Percentiles rank a stretch among this genome's conserved stretches.
phyloP scores from a whole-genome alignment of 176 grass and related monocot species.

The Lolium perenne region DNA sequence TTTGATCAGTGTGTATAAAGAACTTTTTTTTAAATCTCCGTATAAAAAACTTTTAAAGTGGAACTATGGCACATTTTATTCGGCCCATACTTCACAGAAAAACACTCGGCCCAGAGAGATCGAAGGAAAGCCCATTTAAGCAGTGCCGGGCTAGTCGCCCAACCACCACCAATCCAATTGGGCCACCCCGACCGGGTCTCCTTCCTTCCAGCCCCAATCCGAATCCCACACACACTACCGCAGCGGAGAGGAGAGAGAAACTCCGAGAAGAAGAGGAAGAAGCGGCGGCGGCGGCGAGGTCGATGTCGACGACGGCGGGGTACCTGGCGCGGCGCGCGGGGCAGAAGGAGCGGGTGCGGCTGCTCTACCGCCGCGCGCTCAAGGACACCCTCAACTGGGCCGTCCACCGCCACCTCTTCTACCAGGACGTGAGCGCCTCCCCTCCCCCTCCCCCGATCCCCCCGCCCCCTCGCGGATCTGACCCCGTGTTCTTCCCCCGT shows the following conservation, averaged over 20 bases:
- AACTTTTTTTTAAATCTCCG: no score
- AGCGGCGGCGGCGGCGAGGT: slow-evolving; percentile 43
- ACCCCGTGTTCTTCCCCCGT: slow-evolving; percentile 19
- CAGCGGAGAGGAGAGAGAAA: slow-evolving; percentile 35
- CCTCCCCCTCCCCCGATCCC: slow-evolving; percentile 21
- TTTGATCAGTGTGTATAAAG: no score
- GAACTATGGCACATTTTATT: background rate
- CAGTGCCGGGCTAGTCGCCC: background rate
- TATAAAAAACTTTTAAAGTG: no score
- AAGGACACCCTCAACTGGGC: slow-evolving; percentile 99
- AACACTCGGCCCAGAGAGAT: background rate
- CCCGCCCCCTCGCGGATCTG: slow-evolving; percentile 34
- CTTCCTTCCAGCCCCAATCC: slow-evolving; percentile 11
- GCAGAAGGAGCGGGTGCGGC: slow-evolving; percentile 93
- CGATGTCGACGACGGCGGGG: slow-evolving; percentile 71
- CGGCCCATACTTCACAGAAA: background rate
- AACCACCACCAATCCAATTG: background rate
- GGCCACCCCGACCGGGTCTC: background rate
- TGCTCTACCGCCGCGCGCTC: slow-evolving; percentile 87
- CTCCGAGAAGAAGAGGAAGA: slow-evolving; percentile 18
- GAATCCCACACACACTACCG: background rate
- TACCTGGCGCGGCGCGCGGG: slow-evolving; percentile 77
- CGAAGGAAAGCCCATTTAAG: background rate
- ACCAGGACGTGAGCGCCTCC: slow-evolving; percentile 63
- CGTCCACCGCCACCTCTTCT: slow-evolving; percentile 97